Base-by-base conservation (phyloP, 2,329 filamentous ascomycete genomes). In the Alternaria metachromatica region DNA sequence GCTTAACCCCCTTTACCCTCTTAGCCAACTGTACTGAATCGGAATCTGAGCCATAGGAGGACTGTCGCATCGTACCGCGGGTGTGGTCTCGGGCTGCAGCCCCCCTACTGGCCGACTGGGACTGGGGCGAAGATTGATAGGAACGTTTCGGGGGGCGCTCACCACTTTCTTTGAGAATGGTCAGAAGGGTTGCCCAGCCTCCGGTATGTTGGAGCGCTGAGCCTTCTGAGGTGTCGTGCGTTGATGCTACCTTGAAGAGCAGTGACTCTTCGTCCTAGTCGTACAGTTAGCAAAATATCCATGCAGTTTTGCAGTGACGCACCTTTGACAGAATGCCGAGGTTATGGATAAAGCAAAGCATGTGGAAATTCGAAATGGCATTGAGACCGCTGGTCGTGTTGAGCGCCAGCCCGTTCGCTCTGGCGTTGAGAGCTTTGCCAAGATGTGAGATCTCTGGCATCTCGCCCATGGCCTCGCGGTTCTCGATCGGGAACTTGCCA, bases 151-250 rank as follows among this genome's bases (percentile, higher is more conserved):
- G 90, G 88, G 91, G 89, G 89, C 91, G 91, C 92, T 97, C 94
- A 97, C 94, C 93, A 87, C 93, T 94, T 89, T 94, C 92, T 89
- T 96, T 89, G 84, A 98, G 88, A 80, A 99, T 97, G 81, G 92
- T 91, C 82, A 95, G 87, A 77, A 99, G 87, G 63, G 93, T 98
- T 81, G 94, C 92, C 96, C 96, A 99, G 76, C 96, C 96, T 77
- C 91, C 87, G 73, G 92, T 94, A 73, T 93, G 91, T 81, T 94
- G 89, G 72, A 99, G 87, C 78, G 96, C 90, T 77, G 93, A 90
- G 64, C 90, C 90, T 72, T 96, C 92, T 65, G 90, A 88, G 61
- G 92, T 87, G 80, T 97, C 92, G 77, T 95, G 92, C 64, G 88
- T 88, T 46, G 89, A 91, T 23, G 94, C 95, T 57, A 96, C 92